Percentiles rank a stretch among this genome's conserved stretches.
phyloP scores from a whole-genome alignment of 2,329 filamentous ascomycete genomes.

The Paraphoma chrysanthemicola region DNA sequence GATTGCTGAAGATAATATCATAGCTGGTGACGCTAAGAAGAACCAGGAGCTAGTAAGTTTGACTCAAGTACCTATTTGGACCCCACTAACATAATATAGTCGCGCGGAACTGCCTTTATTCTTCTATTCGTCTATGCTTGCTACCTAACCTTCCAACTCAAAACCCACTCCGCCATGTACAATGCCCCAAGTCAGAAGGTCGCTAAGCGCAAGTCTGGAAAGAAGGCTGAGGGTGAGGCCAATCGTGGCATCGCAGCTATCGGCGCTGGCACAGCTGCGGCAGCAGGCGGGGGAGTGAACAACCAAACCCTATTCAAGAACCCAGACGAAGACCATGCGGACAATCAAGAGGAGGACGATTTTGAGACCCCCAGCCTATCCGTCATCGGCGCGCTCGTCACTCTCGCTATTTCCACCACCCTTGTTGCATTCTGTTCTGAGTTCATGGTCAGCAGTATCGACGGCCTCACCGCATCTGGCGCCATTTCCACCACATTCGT shows the following conservation, averaged over 20 bases:
- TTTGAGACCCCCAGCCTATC: constrained; percentile 79
- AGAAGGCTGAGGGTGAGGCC: constrained; percentile 59
- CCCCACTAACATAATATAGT: constrained; percentile 40
- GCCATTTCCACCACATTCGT: constrained; percentile 66
- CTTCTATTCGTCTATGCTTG: constrained; percentile 82
- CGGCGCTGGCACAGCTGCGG: constrained; percentile 59
- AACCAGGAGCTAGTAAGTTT: constrained; percentile 34
- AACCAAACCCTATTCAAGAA: constrained; percentile 54
- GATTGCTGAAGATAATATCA: constrained; percentile 33
- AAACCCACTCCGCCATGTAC: constrained; percentile 82
- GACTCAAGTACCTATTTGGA: background rate
- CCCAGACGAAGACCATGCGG: constrained; percentile 36
- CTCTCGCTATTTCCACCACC: constrained; percentile 75
- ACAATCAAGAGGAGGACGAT: constrained; percentile 66
- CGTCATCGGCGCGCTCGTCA: constrained; percentile 73
- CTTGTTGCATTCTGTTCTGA: constrained; percentile 80
- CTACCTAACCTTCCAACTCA: constrained; percentile 90
- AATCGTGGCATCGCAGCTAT: constrained; percentile 60
- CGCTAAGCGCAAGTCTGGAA: constrained; percentile 60
- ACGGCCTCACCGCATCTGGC: constrained; percentile 58
- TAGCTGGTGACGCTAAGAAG: constrained; percentile 29
- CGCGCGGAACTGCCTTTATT: constrained; percentile 78
- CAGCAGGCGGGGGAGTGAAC: constrained; percentile 59
- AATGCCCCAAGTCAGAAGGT: constrained; percentile 81
- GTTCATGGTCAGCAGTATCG: constrained; percentile 68